phyloP scores from a whole-genome alignment of 306 rosid genomes.

The Vigna unguiculata region DNA sequence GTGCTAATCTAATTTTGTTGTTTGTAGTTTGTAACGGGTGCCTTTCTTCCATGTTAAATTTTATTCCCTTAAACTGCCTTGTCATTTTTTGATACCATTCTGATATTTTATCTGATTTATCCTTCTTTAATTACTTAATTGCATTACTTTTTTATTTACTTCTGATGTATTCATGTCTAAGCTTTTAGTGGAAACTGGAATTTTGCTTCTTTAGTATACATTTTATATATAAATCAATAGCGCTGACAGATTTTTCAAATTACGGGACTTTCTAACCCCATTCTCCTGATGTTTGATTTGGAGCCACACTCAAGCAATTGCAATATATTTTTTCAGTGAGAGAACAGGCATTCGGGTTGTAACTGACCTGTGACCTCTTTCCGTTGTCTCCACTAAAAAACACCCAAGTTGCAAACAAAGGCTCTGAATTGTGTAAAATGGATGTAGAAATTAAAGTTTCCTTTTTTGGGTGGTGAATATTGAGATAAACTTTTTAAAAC shows the following conservation, averaged over 20 bases:
- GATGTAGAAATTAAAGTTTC: neutral
- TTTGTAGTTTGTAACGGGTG: constrained; percentile 4
- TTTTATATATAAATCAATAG: neutral
- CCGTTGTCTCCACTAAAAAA: neutral
- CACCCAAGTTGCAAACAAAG: neutral
- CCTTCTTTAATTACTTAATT: constrained; percentile 7
- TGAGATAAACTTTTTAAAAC: neutral
- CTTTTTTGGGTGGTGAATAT: neutral
- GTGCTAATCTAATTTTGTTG: constrained; percentile 14
- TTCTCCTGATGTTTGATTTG: neutral
- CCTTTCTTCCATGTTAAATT: neutral
- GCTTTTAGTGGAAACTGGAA: constrained; percentile 16
- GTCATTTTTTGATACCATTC: neutral
- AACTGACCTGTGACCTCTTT: neutral
- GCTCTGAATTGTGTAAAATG: neutral
- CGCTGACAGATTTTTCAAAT: neutral
- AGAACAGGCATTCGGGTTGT: neutral
- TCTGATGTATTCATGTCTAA: neutral
- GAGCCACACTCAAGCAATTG: too few relatives aligned
- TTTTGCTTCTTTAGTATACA: constrained; percentile 14
- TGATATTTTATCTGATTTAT: constrained; percentile 22
- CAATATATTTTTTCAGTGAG: neutral
- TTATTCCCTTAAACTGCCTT: neutral
- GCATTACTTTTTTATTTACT: neutral
- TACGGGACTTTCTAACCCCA: neutral